Percentiles rank a stretch among this genome's conserved stretches.
These are phyloP conservation scores for Syncephalastrum contaminatum DNA, from an alignment of 371 early-diverging fungal genomes.

Conservation along the genomic window DNA sequence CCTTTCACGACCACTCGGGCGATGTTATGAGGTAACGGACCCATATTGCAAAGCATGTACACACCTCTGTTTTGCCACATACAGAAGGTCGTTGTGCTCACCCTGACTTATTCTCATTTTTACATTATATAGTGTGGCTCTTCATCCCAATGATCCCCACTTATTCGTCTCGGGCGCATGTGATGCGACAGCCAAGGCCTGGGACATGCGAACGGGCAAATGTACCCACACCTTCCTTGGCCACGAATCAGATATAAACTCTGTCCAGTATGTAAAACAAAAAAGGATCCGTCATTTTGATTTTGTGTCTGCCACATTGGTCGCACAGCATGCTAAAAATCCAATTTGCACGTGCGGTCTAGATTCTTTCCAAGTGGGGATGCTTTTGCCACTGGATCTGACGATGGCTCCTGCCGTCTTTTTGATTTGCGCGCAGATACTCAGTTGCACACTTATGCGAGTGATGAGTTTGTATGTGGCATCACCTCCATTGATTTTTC, in stretches of 20 bases:
- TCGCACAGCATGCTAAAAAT: neutral
- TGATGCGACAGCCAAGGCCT: slow-evolving; percentile 96
- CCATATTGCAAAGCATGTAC: neutral
- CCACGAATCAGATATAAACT: slow-evolving; percentile 97
- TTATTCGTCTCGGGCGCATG: slow-evolving; percentile 97
- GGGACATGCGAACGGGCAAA: slow-evolving; percentile 93
- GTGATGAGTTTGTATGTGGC: slow-evolving; percentile 93
- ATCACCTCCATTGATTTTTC: slow-evolving; percentile 97
- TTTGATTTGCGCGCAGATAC: slow-evolving; percentile 97
- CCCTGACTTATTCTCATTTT: neutral
- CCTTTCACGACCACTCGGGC: slow-evolving; percentile 95
- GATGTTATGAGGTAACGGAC: slow-evolving; percentile 87
- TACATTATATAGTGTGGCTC: slow-evolving; percentile 15
- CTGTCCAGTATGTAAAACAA: slow-evolving; percentile 68
- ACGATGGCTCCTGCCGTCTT: slow-evolving; percentile 95
- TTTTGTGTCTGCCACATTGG: neutral
- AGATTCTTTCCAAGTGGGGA: slow-evolving; percentile 96
- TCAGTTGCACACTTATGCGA: slow-evolving; percentile 92
- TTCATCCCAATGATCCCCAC: slow-evolving; percentile 81
- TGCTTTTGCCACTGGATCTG: slow-evolving; percentile 96
- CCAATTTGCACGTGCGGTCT: neutral
- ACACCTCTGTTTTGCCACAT: too few relatives aligned
- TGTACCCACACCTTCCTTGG: slow-evolving; percentile 97
- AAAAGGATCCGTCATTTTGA: neutral
- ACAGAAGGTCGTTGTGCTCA: neutral